phyloP scores from a whole-genome alignment of 768 basidiomycete genomes.

The Mycena rosella region DNA sequence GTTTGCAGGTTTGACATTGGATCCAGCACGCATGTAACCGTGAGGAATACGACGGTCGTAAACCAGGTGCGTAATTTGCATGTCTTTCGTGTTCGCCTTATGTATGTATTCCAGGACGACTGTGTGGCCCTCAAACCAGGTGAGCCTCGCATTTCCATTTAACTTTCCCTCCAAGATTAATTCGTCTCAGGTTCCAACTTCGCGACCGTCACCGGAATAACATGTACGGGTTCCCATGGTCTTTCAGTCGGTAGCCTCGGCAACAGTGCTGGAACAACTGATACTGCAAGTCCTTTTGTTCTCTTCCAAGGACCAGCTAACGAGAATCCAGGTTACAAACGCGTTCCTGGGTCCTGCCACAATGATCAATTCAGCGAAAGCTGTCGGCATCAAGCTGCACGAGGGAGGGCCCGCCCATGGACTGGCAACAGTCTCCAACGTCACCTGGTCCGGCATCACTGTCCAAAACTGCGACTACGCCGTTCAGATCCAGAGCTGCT shows the following conservation, averaged over 20 bases:
- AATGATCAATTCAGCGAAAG: conserved; percentile 48
- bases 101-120: conserved; percentile 37
- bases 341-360: conserved; percentile 44
- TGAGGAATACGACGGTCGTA: conserved; percentile 42
- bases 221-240: conserved; percentile 48
- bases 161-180: not conserved
- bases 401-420: conserved; percentile 46
- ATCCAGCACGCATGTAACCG: conserved; percentile 43
- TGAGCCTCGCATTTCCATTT: not conserved
- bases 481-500: conserved; percentile 49
- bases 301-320: no score
- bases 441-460: conserved; percentile 45
- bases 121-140: conserved; percentile 49
- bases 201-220: conserved; percentile 44
- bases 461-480: conserved; percentile 50
- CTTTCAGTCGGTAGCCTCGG: conserved; percentile 47
- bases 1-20: conserved; percentile 50
- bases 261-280: conserved; percentile 29
- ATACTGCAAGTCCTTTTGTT: conserved; percentile 27
- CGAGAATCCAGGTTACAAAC: conserved; percentile 40
- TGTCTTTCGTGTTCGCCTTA: not conserved
- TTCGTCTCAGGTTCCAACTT: conserved; percentile 39
- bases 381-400: conserved; percentile 49
- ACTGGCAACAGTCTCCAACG: conserved; percentile 46
- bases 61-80: conserved; percentile 37